phyloP scores from a whole-genome alignment of 2,329 filamentous ascomycete species.

The Ceratocystis colombiana region DNA sequence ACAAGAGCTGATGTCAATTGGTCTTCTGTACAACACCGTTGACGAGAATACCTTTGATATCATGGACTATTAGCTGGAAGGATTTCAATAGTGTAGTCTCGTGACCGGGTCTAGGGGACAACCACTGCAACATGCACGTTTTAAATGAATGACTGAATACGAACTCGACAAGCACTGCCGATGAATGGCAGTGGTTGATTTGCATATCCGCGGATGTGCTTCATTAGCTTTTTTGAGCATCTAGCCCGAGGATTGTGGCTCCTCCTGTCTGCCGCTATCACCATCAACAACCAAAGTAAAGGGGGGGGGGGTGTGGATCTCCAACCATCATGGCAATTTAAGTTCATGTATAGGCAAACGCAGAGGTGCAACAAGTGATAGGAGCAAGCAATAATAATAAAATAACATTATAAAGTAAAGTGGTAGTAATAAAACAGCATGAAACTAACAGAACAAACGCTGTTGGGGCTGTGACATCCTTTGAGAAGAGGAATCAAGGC shows the following conservation, averaged over 20 bases:
- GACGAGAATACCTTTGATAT: conserved; percentile 90
- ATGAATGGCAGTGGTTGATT: not conserved
- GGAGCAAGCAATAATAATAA: not conserved
- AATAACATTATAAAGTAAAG: conserved; percentile 5
- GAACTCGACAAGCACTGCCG: not conserved
- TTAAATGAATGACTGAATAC: conserved; percentile 12
- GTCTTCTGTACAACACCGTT: conserved; percentile 79
- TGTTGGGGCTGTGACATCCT: not conserved
- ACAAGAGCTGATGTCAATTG: conserved; percentile 65
- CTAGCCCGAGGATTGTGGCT: no score
- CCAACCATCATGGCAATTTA: no score
- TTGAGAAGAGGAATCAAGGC: not conserved
- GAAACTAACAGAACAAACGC: conserved; percentile 11
- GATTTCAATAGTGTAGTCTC: not conserved
- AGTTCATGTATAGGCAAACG: no score
- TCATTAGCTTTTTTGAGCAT: no score
- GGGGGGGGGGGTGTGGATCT: no score
- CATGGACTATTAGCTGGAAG: conserved; percentile 50
- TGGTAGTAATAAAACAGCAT: not conserved
- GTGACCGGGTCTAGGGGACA: not conserved
- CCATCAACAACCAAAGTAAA: no score
- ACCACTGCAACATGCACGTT: not conserved
- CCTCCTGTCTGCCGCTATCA: no score
- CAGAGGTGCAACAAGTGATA: no score
- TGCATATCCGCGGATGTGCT: no score